A percentile compares a stretch with the other conserved stretches of the same genome.
phyloP scores from a whole-genome alignment of 495 filamentous ascomycete genomes.

The Patellaria atrata region DNA sequence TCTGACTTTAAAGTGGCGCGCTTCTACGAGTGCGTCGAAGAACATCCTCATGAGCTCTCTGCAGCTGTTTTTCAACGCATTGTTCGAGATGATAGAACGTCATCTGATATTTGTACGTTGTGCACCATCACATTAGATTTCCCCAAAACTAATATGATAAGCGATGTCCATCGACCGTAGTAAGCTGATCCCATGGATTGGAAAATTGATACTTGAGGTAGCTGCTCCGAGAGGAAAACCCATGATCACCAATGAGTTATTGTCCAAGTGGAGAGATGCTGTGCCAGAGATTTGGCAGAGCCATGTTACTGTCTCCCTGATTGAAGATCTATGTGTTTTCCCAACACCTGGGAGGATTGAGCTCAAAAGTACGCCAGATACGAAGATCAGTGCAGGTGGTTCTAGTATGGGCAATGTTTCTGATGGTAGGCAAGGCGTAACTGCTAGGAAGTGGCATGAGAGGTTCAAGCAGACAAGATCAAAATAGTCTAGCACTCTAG shows the following conservation, averaged over 20 bases:
- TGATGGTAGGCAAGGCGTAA: slow-evolving; percentile 24
- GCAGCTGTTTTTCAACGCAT: slow-evolving; percentile 6
- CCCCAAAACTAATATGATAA: too few relatives aligned
- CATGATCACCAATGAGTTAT: slow-evolving; percentile 6
- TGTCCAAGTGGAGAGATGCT: slow-evolving; percentile 36
- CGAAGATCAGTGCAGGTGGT: background rate
- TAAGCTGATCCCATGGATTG: too few relatives aligned
- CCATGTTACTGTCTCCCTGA: slow-evolving; percentile 32
- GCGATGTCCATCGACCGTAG: too few relatives aligned
- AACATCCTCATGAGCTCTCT: slow-evolving; percentile 12
- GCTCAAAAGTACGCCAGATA: background rate
- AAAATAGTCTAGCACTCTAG: too few relatives aligned
- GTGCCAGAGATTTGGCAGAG: slow-evolving; percentile 45
- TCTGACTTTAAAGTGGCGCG: too few relatives aligned
- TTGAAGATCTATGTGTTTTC: slow-evolving; percentile 24
- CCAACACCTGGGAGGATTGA: slow-evolving; percentile 14
- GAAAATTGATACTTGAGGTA: too few relatives aligned
- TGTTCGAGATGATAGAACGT: slow-evolving; percentile 4
- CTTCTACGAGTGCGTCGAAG: slow-evolving; percentile 34
- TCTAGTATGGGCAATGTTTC: slow-evolving; percentile 11
- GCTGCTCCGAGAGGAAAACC: too few relatives aligned
- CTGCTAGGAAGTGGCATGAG: slow-evolving; percentile 77
- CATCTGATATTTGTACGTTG: slow-evolving; percentile 26
- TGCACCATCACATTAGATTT: slow-evolving; percentile 3
- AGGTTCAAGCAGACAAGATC: slow-evolving; percentile 38